Evolutionary conservation across 495 filamentous ascomycete species (phyloP).

Genomic region (Neurospora africana): DNA sequence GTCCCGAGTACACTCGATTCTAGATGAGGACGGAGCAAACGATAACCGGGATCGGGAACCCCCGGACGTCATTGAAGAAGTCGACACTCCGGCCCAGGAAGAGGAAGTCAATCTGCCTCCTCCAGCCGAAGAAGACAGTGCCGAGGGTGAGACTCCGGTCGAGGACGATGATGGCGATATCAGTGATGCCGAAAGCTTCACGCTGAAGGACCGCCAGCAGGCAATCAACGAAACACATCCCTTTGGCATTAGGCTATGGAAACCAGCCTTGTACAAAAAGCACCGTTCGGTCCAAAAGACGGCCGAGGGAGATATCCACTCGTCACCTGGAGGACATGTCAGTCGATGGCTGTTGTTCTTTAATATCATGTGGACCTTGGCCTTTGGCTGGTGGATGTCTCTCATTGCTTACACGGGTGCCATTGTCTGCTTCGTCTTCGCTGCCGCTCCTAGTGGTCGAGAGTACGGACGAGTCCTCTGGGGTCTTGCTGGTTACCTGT

Average conservation of each 20-base stretch:
- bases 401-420: constrained; percentile 63
- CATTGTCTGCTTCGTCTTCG: constrained; percentile 66
- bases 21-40: constrained; percentile 36
- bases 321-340: constrained; percentile 79
- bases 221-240: constrained; percentile 99
- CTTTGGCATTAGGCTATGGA: constrained; percentile 98
- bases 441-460: constrained; percentile 64
- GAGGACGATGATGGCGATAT: constrained; percentile 51
- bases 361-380: constrained; percentile 80
- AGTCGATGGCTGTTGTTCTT: constrained; percentile 72
- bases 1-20: constrained; percentile 44
- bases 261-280: constrained; percentile 97
- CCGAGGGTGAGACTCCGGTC: constrained; percentile 28
- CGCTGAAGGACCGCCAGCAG: constrained; percentile 85
- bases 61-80: constrained; percentile 12
- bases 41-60: constrained; percentile 25
- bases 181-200: constrained; percentile 77
- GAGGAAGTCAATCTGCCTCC: constrained; percentile 5
- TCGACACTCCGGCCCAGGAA: constrained; percentile 16
- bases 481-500: constrained; percentile 74
- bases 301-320: constrained; percentile 96
- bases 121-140: constrained; percentile 18
- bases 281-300: constrained; percentile 89
- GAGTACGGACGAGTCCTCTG: constrained; percentile 82
- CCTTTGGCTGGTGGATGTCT: constrained; percentile 97